phyloP scores from a whole-genome alignment of 306 rosid species.

The Sphenostylis stenocarpa region DNA sequence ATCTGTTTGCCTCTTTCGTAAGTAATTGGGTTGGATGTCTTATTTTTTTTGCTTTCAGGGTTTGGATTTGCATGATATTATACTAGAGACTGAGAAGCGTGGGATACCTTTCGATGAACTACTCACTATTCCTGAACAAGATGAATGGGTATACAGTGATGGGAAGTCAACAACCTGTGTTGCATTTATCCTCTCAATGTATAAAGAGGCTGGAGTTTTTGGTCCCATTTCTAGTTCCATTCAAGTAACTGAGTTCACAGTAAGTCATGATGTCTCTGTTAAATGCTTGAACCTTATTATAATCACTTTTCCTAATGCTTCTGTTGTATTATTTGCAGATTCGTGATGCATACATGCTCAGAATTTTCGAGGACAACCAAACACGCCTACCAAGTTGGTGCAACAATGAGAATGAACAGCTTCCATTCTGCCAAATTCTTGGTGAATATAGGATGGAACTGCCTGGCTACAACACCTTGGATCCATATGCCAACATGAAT shows the following conservation, averaged over 20 bases:
- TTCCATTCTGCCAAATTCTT: conserved; percentile 88
- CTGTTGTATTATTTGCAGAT: conserved; percentile 44
- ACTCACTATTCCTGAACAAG: conserved; percentile 80
- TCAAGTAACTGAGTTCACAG: conserved; percentile 91
- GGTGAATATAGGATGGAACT: conserved; percentile 84
- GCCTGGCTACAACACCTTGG: conserved; percentile 71
- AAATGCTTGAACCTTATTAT: not conserved
- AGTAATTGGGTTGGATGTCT: conserved; percentile 3
- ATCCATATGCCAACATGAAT: conserved; percentile 84
- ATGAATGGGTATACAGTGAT: conserved; percentile 89
- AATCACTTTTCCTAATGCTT: not conserved
- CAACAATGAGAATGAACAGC: conserved; percentile 52
- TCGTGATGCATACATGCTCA: conserved; percentile 83
- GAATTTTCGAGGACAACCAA: conserved; percentile 69
- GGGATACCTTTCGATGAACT: conserved; percentile 68
- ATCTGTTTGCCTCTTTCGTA: not conserved
- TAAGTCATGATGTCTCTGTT: conserved; percentile 34
- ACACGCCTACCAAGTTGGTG: conserved; percentile 83
- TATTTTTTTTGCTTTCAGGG: conserved; percentile 42
- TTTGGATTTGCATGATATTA: conserved; percentile 67
- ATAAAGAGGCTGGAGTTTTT: conserved; percentile 77
- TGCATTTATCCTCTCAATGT: conserved; percentile 80
- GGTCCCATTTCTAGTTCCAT: conserved; percentile 62
- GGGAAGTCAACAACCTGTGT: conserved; percentile 91
- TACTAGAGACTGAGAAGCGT: conserved; percentile 71